Conservation (phyloP, 331 rosid genomes). For the Stylosanthes scabra region DNA sequence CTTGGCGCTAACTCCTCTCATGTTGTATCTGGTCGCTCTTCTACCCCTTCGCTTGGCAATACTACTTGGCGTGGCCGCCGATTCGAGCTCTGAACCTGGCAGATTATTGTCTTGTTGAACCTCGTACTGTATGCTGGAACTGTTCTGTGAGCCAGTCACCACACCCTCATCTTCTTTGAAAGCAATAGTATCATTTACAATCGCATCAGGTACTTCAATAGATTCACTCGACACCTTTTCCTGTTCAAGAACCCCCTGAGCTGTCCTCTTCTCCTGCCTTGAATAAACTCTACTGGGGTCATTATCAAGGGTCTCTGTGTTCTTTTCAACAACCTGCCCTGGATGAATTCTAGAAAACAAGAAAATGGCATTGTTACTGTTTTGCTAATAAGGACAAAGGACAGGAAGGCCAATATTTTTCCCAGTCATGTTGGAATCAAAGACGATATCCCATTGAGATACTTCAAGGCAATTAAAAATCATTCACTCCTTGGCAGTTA, state of each 20-base stretch:
- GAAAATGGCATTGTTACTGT: constrained; percentile 18
- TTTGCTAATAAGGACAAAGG: constrained; percentile 12
- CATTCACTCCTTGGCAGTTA: constrained; percentile 16
- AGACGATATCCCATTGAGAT: not conserved
- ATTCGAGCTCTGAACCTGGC: constrained; percentile 37
- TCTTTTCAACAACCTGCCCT: constrained; percentile 51
- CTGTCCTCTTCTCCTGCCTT: constrained; percentile 49
- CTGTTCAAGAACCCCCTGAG: constrained; percentile 36
- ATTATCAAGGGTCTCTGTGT: constrained; percentile 25
- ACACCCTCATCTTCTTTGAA: constrained; percentile 41
- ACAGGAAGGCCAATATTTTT: constrained; percentile 10
- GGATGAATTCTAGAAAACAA: constrained; percentile 56
- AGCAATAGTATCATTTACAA: constrained; percentile 32
- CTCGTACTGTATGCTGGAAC: constrained; percentile 54
- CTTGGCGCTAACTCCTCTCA: constrained; percentile 50
- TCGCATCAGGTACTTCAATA: constrained; percentile 54
- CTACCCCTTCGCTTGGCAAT: constrained; percentile 53
- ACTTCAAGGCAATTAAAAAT: constrained; percentile 30
- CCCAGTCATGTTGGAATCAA: not conserved
- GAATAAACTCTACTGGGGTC: constrained; percentile 40
- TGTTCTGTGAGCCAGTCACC: constrained; percentile 59
- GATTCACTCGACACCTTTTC: constrained; percentile 55
- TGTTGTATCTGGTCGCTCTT: constrained; percentile 56
- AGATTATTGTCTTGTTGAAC: constrained; percentile 46
- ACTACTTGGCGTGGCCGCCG: constrained; percentile 37